phyloP scores from a whole-genome alignment of 2,329 filamentous ascomycete genomes.

The Pseudogymnoascus sp. region DNA sequence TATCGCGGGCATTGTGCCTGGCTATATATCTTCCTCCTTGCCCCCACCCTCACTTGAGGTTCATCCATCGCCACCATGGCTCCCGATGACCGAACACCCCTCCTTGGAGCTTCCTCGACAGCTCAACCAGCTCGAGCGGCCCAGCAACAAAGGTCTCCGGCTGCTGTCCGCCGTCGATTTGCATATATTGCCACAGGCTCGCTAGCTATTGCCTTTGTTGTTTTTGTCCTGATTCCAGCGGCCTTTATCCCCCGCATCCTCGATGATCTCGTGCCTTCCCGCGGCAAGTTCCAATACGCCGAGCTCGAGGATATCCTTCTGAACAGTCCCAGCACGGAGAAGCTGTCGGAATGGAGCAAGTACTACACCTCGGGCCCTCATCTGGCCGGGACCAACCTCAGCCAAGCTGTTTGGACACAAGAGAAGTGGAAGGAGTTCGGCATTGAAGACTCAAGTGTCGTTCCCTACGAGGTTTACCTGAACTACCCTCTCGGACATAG shows the following conservation, averaged over 20 bases:
- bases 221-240: conserved; percentile 41
- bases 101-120: conserved; percentile 57
- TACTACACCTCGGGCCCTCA: conserved; percentile 75
- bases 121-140: conserved; percentile 43
- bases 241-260: conserved; percentile 34
- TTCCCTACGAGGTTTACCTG: conserved; percentile 67
- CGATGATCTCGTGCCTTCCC: conserved; percentile 26
- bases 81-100: conserved; percentile 49
- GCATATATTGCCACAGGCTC: conserved; percentile 56
- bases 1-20: not conserved
- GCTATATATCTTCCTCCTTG: not conserved
- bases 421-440: conserved; percentile 68
- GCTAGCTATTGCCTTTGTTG: conserved; percentile 36
- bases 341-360: conserved; percentile 62
- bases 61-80: conserved; percentile 20
- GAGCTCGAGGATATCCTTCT: conserved; percentile 51
- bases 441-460: conserved; percentile 50
- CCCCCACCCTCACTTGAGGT: not conserved
- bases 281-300: conserved; percentile 35
- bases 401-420: conserved; percentile 64
- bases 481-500: conserved; percentile 70
- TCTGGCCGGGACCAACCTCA: conserved; percentile 69
- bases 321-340: conserved; percentile 49
- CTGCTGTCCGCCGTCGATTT: conserved; percentile 56
- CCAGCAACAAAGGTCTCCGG: conserved; percentile 41